Percentiles rank a stretch among this genome's conserved stretches.
Evolutionary conservation across 805 yeast species (phyloP).

Genomic region (Starmera amethionina): DNA sequence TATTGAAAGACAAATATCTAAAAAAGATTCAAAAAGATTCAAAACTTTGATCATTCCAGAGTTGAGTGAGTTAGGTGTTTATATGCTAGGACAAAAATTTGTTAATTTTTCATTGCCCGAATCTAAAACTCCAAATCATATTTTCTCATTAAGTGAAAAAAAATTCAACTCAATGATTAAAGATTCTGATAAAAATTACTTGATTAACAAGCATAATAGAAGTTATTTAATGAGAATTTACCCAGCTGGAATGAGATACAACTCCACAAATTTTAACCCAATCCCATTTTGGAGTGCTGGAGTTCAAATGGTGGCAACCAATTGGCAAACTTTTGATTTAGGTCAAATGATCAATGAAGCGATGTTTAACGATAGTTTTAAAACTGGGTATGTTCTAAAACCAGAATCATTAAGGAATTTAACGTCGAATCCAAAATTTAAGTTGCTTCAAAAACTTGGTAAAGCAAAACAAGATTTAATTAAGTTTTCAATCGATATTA

Average conservation of each 20-base stretch:
- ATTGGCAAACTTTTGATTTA: conserved; percentile 88
- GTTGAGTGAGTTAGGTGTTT: conserved; percentile 57
- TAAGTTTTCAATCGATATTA: conserved; percentile 31
- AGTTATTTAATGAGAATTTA: conserved; percentile 72
- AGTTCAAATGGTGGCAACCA: conserved; percentile 90
- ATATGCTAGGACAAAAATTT: conserved; percentile 57
- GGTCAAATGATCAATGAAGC: conserved; percentile 89
- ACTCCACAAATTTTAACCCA: conserved; percentile 77
- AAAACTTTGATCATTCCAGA: conserved; percentile 25
- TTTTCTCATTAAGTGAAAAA: conserved; percentile 81
- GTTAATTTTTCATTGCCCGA: conserved; percentile 79
- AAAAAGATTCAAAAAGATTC: conserved; percentile 1
- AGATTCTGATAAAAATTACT: conserved; percentile 42
- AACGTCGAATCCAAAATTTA: conserved; percentile 15
- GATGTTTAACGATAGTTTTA: conserved; percentile 51
- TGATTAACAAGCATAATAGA: conserved; percentile 70
- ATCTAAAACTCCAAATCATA: conserved; percentile 70
- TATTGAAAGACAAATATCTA: neutral
- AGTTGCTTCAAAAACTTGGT: conserved; percentile 10
- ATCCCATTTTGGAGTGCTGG: conserved; percentile 76
- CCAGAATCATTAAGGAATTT: conserved; percentile 36
- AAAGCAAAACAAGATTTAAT: conserved; percentile 2
- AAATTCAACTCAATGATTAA: conserved; percentile 51
- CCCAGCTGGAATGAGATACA: conserved; percentile 72
- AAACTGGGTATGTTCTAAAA: conserved; percentile 71